Evolutionary conservation across 805 yeast species (phyloP), one percentile per base, ranked within the genome.

Genomic region (Candida chauliodis): DNA sequence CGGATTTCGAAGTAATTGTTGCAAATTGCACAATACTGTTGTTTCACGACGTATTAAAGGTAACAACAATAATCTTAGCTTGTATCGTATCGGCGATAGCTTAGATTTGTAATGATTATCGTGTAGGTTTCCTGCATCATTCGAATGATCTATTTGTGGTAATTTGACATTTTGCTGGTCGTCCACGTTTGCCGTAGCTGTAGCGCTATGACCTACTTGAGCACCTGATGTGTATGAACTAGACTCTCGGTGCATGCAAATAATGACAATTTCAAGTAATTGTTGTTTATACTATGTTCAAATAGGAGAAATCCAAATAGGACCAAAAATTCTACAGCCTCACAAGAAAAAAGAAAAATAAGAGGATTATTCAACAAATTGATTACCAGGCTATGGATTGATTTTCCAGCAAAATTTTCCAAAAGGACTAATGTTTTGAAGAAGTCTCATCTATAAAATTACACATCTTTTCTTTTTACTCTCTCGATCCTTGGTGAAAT

Each of bases 101-200:
- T 71, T 64, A 5, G 68, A 48, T 49, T 71, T 68, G 63, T 90
- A 91, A 52, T 79, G 91, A 37, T 76, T 77, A 27, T 69, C 69
- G 2, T 84, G 73, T 49, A 75, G 75, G 45, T 83, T 79, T 0
- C 96, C 96, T 0, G 95, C 90, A 55, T 88, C 96, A 5, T 20
- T 35, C 4, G 22, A 14, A 18, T 25, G 30, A 27, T 10, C 5
- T 27, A 14, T 19, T 14, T 27, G 24, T 21, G 7, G n/a, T n/a
- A n/a, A n/a, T n/a, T n/a, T 15, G 13, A 25, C 28, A 10, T 10
- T n/a, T 8, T 25, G 5, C 6, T 25, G 11, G 10, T 25, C 13
- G 9, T 25, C 14, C 28, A 11, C 13, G 9, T 6, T 25, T 28
- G n/a, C 30, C 13, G 20, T 15, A 14, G 20, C 16, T 17, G 31